These are phyloP conservation scores for Teratosphaeria viscida DNA, from an alignment of 2,329 filamentous ascomycete species.

Conservation along the genomic window DNA sequence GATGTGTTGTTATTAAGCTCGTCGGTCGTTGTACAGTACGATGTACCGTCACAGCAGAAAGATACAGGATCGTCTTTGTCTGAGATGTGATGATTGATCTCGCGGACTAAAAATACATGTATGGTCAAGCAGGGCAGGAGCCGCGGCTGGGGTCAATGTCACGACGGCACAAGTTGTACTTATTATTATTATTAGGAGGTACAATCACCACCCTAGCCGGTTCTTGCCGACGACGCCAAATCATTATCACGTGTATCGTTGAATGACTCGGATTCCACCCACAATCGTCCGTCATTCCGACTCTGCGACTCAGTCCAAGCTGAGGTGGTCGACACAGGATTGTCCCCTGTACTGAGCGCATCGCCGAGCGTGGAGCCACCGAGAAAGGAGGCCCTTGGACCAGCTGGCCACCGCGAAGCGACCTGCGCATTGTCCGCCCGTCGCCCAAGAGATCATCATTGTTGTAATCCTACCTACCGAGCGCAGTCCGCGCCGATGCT, in stretches of 20 bases:
- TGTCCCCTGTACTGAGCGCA: too few species aligned
- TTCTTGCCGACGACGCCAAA: background rate
- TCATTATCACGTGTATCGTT: too few species aligned
- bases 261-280: background rate
- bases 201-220: background rate
- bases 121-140: too few species aligned
- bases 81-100: background rate
- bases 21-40: background rate
- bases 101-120: background rate
- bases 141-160: too few species aligned
- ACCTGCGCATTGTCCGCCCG: background rate
- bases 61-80: background rate
- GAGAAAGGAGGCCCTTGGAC: background rate
- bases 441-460: background rate
- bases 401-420: background rate
- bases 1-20: background rate
- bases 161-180: background rate
- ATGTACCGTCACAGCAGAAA: background rate
- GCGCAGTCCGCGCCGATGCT: conserved; percentile 2
- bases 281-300: background rate
- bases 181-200: too few species aligned
- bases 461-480: background rate
- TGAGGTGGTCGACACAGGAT: background rate
- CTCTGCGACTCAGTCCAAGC: background rate
- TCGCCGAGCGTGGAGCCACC: background rate